A percentile compares a stretch with the other conserved stretches of the same genome.
phyloP scores from a whole-genome alignment of 2,329 filamentous ascomycete species.

The Hypoxylon rubiginosum region DNA sequence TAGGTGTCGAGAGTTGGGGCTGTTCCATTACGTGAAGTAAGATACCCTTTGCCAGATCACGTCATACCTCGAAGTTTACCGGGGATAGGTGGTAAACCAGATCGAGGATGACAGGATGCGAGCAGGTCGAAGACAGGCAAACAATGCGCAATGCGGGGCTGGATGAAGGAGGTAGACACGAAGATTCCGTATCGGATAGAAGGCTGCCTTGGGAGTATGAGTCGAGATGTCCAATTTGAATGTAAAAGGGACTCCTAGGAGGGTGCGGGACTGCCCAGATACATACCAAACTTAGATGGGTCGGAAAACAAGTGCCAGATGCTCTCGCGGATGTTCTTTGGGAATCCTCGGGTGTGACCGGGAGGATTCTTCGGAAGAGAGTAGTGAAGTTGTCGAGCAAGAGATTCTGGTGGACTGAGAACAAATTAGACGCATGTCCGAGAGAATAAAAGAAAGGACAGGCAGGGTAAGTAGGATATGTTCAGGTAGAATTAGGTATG shows the following conservation, averaged over 20 bases:
- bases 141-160: constrained; percentile 24
- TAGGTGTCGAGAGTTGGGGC: constrained; percentile 47
- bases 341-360: constrained; percentile 9
- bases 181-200: constrained; percentile 29
- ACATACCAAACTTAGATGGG: constrained; percentile 8
- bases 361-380: constrained; percentile 3
- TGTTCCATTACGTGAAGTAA: constrained; percentile 66
- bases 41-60: constrained; percentile 53
- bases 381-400: constrained; percentile 4
- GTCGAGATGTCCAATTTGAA: constrained; percentile 19
- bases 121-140: constrained; percentile 35
- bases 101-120: constrained; percentile 47
- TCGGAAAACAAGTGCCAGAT: constrained; percentile 20
- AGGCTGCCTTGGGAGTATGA: constrained; percentile 16
- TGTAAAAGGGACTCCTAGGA: constrained; percentile 12
- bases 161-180: constrained; percentile 14
- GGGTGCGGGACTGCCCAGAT: constrained; percentile 7
- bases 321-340: constrained; percentile 4
- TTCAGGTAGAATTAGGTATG: neutral
- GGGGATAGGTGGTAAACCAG: constrained; percentile 42
- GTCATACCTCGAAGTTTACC: constrained; percentile 55
- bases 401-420: neutral
- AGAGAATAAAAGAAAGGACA: neutral
- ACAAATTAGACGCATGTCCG: neutral
- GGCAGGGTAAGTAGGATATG: constrained; percentile 3